Evolutionary conservation across 2,329 filamentous ascomycete genomes (phyloP), one percentile per base, ranked within the genome.

Genomic region (Neoarthrinium moseri): DNA sequence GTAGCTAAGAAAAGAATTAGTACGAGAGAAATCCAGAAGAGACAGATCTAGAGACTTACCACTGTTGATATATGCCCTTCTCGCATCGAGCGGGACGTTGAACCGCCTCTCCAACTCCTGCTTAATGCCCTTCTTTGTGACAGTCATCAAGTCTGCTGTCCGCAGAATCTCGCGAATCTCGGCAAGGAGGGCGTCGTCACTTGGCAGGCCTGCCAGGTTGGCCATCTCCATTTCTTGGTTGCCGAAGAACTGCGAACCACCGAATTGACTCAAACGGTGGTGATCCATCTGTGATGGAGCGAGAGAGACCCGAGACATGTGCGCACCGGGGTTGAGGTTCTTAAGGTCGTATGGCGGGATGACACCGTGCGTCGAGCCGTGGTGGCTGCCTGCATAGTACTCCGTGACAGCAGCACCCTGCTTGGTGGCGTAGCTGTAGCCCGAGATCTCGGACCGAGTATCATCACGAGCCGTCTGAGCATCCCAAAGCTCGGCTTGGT

Each of bases 111-210:
- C 94, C 47, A 99, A 73, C 73, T 99, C 94, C 56, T 81, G 72
- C 78, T 97, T 97, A 69, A 99, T 88, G 58, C 88, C 90, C 82
- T 99, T 99, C 83, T 99, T 99, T 55, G 94, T 99, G 34, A 99
- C 89, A 4, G 83, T 91, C 94, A 99, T 99, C 62, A 99, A 72
- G 70, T 99, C 94, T 2, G 91, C 91, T 11, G 87, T 95, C 56
- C 85, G 81, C 51, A 99, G 74, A 52, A 99, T 96, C 61, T 96
- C 91, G 42, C 94, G 82, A 58, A 99, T 99, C 76, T 99, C 94
- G 0, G 90, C 86, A 51, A 99, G 73, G 40, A 99, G 76, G 10
- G 89, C 87, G 61, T 99, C 94, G 57, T 99, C 94, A 51, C 79
- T 88, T 0, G 94, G 94, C 61, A 96, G 70, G 46, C 86, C 83